Conservation (phyloP, 2,329 filamentous ascomycete genomes). For the Curvularia lunata region DNA sequence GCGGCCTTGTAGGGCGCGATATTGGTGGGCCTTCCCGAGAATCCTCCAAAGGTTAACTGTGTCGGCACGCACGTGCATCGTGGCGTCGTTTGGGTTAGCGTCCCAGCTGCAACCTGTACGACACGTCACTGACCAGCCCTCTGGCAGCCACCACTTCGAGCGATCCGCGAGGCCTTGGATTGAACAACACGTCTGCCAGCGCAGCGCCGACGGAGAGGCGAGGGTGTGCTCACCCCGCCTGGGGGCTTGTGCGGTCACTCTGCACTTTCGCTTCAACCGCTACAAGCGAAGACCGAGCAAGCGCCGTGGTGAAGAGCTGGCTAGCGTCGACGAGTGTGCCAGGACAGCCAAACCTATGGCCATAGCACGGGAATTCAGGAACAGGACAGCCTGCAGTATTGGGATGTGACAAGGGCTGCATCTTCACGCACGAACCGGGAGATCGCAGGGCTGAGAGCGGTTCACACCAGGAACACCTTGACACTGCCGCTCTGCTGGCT, state of each 20-base stretch:
- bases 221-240: constrained; percentile 30
- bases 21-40: constrained; percentile 12
- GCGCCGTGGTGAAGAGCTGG: constrained; percentile 20
- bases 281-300: constrained; percentile 24
- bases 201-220: constrained; percentile 29
- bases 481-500: constrained; percentile 22
- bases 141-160: constrained; percentile 26
- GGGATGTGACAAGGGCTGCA: constrained; percentile 39
- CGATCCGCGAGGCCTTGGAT: constrained; percentile 23
- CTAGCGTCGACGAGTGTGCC: not conserved
- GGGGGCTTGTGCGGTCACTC: constrained; percentile 20
- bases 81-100: constrained; percentile 23
- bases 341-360: constrained; percentile 35
- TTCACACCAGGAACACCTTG: constrained; percentile 33
- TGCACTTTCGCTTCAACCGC: constrained; percentile 16
- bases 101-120: constrained; percentile 24
- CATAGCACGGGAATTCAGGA: constrained; percentile 34
- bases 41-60: constrained; percentile 13
- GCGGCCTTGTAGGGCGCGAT: constrained; percentile 6
- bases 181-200: constrained; percentile 39
- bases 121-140: constrained; percentile 33
- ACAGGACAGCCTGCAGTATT: constrained; percentile 28
- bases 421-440: constrained; percentile 28
- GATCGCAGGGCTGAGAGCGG: constrained; percentile 40
- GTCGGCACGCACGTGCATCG: constrained; percentile 18